Evolutionary conservation across 805 yeast genomes (phyloP).

Genomic region (Starmerella roubikii): DNA sequence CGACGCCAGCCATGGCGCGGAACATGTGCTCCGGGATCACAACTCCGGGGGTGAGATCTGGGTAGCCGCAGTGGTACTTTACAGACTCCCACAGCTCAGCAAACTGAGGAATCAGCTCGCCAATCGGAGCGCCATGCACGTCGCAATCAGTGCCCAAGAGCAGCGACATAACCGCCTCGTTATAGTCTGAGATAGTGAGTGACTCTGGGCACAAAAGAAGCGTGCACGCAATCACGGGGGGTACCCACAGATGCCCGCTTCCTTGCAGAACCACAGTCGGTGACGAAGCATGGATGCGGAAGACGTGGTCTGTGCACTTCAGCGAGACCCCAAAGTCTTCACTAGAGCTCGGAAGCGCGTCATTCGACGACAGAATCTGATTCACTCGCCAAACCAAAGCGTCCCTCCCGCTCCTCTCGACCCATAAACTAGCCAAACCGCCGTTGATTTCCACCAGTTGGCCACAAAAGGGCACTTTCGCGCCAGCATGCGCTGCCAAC

Average conservation of each 20-base stretch:
- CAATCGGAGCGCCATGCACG: slow-evolving; percentile 11
- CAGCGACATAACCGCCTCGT: slow-evolving; percentile 15
- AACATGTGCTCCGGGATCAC: slow-evolving; percentile 88
- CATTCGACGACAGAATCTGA: slow-evolving; percentile 28
- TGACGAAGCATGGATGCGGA: slow-evolving; percentile 1
- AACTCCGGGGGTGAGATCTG: slow-evolving; percentile 37
- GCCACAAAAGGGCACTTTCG: slow-evolving; percentile 6
- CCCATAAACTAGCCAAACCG: slow-evolving; percentile 83
- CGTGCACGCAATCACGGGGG: slow-evolving; percentile 9
- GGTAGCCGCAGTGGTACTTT: slow-evolving; percentile 26
- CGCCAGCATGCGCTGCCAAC: background rate
- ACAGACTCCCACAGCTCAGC: slow-evolving; percentile 30
- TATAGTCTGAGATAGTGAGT: slow-evolving; percentile 31
- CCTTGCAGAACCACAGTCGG: slow-evolving; percentile 5
- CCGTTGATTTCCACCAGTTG: slow-evolving; percentile 29
- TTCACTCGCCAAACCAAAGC: slow-evolving; percentile 74
- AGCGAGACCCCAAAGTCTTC: too few relatives aligned
- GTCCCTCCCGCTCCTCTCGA: slow-evolving; percentile 43
- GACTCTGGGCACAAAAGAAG: slow-evolving; percentile 4
- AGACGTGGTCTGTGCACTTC: background rate
- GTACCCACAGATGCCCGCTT: slow-evolving; percentile 3
- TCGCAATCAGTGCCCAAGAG: slow-evolving; percentile 13
- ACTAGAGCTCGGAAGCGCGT: too few relatives aligned
- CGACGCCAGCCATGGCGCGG: slow-evolving; percentile 36
- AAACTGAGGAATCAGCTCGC: slow-evolving; percentile 19